Base-by-base conservation (phyloP, 2,329 filamentous ascomycete genomes). In the Colletotrichum sp. region DNA sequence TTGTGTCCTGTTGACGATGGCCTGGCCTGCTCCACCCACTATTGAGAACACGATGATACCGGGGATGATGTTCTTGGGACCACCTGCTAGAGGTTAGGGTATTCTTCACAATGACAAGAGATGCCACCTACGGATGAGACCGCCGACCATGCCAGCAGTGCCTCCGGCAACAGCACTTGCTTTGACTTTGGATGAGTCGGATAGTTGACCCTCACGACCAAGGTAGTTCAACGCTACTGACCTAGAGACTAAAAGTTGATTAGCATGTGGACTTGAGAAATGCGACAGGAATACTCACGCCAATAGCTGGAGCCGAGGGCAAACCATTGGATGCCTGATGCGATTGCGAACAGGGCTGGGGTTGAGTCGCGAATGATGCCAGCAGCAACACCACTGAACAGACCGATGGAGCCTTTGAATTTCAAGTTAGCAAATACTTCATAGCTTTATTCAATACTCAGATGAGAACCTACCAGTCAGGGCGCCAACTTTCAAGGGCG, bases 281-380 rank as follows among this genome's bases (percentile, higher is more conserved):
- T 26, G 75, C 30, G 30, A 68, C 21, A 1, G 26, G 18, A 28
- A 2, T 57, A 85, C 91, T 81, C 87, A 93, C 94, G 93, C 89
- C 93, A 96, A 82, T 93, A 98, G 18, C 92, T 94, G 63, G 90
- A 92, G 44, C 95, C 95, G 52, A 98, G 89, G 57, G 91, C 89
- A 84, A 95, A 95, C 91, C 95, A 98, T 85, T 98, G 95, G 55
- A 95, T 87, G 21, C 95, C 94, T 26, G 93, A 93, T 49, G 93
- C 90, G 15, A 93, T 79, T 1, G 95, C 93, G 85, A 95, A 96
- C 8, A 96, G 85, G 4, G 92, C 89, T 6, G 95, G 93, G 16
- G 90, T 91, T 26, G 88, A 89, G 21, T 93, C 93, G 74, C 92
- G 90, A 64, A 96, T 84, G 63, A 98, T 93, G 32, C 95, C 96